Evolutionary conservation across 352 stramenopile genomes (phyloP), one percentile per base, ranked within the genome.

Genomic region (Blastocystis hominis): DNA sequence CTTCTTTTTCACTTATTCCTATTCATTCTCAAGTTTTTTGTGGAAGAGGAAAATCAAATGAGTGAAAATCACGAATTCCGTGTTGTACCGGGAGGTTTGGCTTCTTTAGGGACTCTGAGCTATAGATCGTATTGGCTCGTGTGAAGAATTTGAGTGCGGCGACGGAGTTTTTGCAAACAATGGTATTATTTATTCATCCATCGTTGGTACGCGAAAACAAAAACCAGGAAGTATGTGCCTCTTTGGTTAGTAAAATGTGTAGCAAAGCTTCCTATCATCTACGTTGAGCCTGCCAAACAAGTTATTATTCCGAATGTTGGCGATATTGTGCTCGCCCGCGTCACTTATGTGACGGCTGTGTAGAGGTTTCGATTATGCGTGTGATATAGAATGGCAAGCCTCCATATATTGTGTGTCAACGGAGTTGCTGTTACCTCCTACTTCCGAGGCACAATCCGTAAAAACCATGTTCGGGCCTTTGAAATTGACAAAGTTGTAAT

Each of bases 381-480:
- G 0, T 34, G 38, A 34, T 34, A 38, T 75, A 87, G 77, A 20
- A 78, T 87, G 62, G 77, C 66, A 7, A 77, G 56, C 24, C 44
- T 87, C 7, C 42, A 50, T 0, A 87, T 87, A 24, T 24, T 87
- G 55, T 76, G 54, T 24, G 77, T 87, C 13, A 87, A 87, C 50
- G 44, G 59, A 20, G 70, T 54, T 10, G 61, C n/a, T 40, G 77
- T 69, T 20, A 63, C 66, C 34, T 61, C 46, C n/a, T 62, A 55
- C 46, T 87, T 87, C 66, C 30, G 46, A 5, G 77, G 77, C 34
- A 87, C 77, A 1, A 78, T 87, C 30, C 77, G 77, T 44, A 87
- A 87, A 50, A 56, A 87, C 55, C 62, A 87, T 42, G 77, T 87
- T 13, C 77, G 77, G 77, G 77, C 62, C 38, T 87, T 87, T 75